phyloP scores from a whole-genome alignment of 371 early-diverging fungal species.

The Haplosporangium sp. region DNA sequence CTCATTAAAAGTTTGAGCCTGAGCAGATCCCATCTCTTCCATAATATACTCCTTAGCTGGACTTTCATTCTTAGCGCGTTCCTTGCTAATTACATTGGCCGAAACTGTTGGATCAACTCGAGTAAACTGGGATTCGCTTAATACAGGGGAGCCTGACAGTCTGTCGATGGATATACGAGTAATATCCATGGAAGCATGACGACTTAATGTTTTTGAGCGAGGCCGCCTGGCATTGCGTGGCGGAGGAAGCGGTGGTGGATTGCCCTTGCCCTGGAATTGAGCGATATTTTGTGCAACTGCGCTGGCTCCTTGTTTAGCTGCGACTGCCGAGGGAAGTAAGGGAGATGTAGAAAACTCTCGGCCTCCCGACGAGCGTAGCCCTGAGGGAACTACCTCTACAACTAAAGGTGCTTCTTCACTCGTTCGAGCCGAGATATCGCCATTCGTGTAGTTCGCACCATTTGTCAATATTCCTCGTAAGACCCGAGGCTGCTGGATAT shows the following conservation, averaged over 20 bases:
- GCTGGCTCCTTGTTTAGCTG: background rate
- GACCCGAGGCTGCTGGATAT: background rate
- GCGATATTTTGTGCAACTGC: background rate
- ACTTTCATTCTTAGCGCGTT: conserved; percentile 3
- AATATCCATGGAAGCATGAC: conserved; percentile 25
- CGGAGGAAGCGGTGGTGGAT: conserved; percentile 42
- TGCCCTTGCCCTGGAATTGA: conserved; percentile 7
- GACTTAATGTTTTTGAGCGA: conserved; percentile 39
- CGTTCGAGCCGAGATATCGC: conserved; percentile 2
- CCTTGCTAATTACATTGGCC: background rate
- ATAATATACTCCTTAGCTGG: conserved; percentile 40
- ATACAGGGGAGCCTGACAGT: background rate
- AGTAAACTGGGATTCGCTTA: background rate
- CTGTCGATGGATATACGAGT: conserved; percentile 5
- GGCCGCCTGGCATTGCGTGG: conserved; percentile 51
- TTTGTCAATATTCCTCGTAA: background rate
- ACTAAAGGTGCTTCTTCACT: conserved; percentile 22
- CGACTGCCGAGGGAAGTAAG: background rate
- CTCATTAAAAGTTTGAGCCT: conserved; percentile 30
- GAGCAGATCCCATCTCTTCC: conserved; percentile 49
- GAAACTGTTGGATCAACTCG: background rate
- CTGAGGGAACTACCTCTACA: conserved; percentile 39
- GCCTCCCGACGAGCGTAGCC: conserved; percentile 16
- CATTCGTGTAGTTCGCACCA: background rate
- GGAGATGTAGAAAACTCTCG: background rate